A percentile compares a stretch with the other conserved stretches of the same genome.
phyloP scores from a whole-genome alignment of 768 basidiomycete species.

The Boletus subparvulus region DNA sequence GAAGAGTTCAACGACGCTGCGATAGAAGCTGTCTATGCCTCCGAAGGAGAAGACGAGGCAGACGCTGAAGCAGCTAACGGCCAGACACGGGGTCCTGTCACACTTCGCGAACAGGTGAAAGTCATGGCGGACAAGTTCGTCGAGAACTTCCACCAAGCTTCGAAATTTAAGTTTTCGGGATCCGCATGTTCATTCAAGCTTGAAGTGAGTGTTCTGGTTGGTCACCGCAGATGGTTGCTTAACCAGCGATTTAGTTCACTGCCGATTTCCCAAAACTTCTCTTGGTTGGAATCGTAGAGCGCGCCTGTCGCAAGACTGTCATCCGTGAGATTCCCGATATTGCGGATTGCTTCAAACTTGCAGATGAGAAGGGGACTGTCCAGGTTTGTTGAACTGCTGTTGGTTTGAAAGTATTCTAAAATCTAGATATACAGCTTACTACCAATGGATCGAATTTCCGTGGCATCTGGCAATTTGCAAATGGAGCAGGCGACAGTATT shows the following conservation, averaged over 20 bases:
- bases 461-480: conserved; percentile 81
- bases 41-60: conserved; percentile 42
- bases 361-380: conserved; percentile 51
- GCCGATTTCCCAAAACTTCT: conserved; percentile 90
- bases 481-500: conserved; percentile 50
- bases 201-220: conserved; percentile 56
- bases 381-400: conserved; percentile 36
- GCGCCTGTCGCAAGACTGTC: conserved; percentile 78
- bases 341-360: conserved; percentile 72
- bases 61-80: conserved; percentile 30
- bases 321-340: conserved; percentile 91
- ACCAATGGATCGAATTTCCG: conserved; percentile 93
- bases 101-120: conserved; percentile 43
- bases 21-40: conserved; percentile 64
- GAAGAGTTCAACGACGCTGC: conserved; percentile 50
- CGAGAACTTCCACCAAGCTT: conserved; percentile 60
- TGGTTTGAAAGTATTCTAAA: neutral
- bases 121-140: conserved; percentile 53
- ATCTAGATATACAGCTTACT: conserved; percentile 50
- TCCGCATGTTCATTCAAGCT: conserved; percentile 75
- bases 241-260: conserved; percentile 58
- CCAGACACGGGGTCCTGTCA: conserved; percentile 18
- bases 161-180: conserved; percentile 68
- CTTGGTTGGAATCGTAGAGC: conserved; percentile 90
- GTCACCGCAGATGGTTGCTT: neutral